phyloP scores from a whole-genome alignment of 192 early-diverging fungal genomes.

The Rhizophagus clarus region DNA sequence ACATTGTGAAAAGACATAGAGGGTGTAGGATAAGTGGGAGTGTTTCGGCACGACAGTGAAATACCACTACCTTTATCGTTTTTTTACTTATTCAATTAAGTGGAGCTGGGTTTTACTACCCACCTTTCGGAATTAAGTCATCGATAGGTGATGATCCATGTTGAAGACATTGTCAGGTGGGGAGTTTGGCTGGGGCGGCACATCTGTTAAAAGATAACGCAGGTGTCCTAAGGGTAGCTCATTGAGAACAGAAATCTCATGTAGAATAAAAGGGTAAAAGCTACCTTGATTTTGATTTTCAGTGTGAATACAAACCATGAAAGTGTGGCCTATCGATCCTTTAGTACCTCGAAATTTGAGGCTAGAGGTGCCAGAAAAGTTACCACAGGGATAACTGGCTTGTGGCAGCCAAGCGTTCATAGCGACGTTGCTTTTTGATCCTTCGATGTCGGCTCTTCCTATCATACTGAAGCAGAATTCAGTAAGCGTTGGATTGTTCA shows the following conservation, averaged over 20 bases:
- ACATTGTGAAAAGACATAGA: no score
- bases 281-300: conserved; percentile 72
- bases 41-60: no score
- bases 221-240: conserved; percentile 80
- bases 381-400: conserved; percentile 82
- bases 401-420: conserved; percentile 81
- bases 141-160: conserved; percentile 43
- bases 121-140: no score
- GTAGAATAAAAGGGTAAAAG: conserved; percentile 79
- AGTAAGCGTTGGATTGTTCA: conserved; percentile 87
- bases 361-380: conserved; percentile 82
- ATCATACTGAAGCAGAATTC: conserved; percentile 86
- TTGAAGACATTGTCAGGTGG: conserved; percentile 73
- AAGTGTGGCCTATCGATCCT: conserved; percentile 44
- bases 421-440: conserved; percentile 86
- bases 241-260: conserved; percentile 76
- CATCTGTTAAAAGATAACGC: conserved; percentile 80
- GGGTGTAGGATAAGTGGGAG: no score
- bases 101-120: no score
- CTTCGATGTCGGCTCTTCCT: conserved; percentile 87
- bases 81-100: no score
- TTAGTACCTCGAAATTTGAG: conserved; percentile 62
- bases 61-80: no score
- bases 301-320: conserved; percentile 36
- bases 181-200: conserved; percentile 79